Percentiles rank a stretch among this genome's conserved stretches.
Evolutionary conservation across 257 asterid species (phyloP).

Genomic region (Avicennia marina): DNA sequence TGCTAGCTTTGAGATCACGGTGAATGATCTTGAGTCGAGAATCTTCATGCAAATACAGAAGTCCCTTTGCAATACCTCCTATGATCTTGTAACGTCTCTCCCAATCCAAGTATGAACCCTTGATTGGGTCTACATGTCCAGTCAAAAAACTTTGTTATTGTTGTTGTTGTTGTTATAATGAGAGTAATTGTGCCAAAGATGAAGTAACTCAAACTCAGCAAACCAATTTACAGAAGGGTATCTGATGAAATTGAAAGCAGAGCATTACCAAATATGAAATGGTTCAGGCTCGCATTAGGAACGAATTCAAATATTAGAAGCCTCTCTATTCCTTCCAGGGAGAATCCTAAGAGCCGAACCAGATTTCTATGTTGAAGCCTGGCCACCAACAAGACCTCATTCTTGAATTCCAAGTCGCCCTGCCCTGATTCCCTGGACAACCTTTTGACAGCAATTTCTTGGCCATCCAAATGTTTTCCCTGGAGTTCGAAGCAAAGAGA

Average conservation of each 20-base stretch:
- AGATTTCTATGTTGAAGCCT: conserved; percentile 29
- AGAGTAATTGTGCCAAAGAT: too few relatives aligned
- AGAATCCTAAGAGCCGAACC: conserved; percentile 24
- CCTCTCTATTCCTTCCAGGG: conserved; percentile 1
- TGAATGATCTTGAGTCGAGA: conserved; percentile 42
- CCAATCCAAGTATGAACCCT: conserved; percentile 22
- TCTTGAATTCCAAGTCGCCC: conserved; percentile 22
- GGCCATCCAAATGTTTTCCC: conserved; percentile 17
- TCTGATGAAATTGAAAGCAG: too few relatives aligned
- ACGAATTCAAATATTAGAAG: conserved; percentile 18
- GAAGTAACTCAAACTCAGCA: too few relatives aligned
- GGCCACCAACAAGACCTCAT: conserved; percentile 20
- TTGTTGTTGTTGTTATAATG: too few relatives aligned
- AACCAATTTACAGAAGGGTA: too few relatives aligned
- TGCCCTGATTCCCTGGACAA: conserved; percentile 16
- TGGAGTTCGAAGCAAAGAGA: not conserved
- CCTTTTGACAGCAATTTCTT: conserved; percentile 30
- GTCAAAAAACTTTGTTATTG: not conserved
- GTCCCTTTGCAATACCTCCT: conserved; percentile 34
- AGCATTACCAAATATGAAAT: conserved; percentile 24
- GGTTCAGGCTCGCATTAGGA: conserved; percentile 20
- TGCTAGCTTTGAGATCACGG: conserved; percentile 43
- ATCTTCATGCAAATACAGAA: conserved; percentile 42
- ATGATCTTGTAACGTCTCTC: conserved; percentile 33
- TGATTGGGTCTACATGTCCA: not conserved